Conservation (phyloP, 805 yeast genomes). For the Komagataella populi region DNA sequence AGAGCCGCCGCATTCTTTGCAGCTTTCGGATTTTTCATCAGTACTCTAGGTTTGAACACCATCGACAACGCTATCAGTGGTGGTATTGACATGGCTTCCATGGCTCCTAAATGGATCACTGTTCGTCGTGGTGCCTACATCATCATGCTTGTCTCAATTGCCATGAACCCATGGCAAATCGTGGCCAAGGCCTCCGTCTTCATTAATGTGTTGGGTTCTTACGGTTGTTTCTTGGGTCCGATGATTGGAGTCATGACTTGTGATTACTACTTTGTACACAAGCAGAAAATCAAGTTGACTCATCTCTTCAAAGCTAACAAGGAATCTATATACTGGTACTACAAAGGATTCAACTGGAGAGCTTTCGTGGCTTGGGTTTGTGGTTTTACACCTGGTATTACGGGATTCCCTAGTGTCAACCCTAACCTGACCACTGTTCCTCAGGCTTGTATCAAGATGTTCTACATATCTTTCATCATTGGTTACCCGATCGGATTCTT, state of each 20-base stretch:
- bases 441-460: not conserved
- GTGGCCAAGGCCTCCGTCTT: conserved; percentile 21
- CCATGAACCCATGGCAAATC: conserved; percentile 27
- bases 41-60: conserved; percentile 25
- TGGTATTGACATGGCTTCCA: conserved; percentile 36
- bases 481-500: conserved; percentile 25
- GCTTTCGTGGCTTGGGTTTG: conserved; percentile 22
- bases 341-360: conserved; percentile 28
- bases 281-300: conserved; percentile 21
- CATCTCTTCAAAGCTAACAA: conserved; percentile 22
- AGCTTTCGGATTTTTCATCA: conserved; percentile 21
- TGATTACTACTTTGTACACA: conserved; percentile 26
- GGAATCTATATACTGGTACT: conserved; percentile 22
- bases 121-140: conserved; percentile 31
- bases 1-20: conserved; percentile 37
- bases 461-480: conserved; percentile 27
- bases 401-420: conserved; percentile 26
- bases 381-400: conserved; percentile 33
- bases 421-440: conserved; percentile 2
- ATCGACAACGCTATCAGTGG: conserved; percentile 27
- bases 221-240: conserved; percentile 25
- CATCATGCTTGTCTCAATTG: conserved; percentile 19
- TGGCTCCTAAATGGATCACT: conserved; percentile 28
- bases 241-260: conserved; percentile 21
- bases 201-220: conserved; percentile 14